Percentiles rank a stretch among this genome's conserved stretches.
These are phyloP conservation scores for Tricholoma hemisulphureum DNA, from an alignment of 768 basidiomycete genomes.

Conservation along the genomic window DNA sequence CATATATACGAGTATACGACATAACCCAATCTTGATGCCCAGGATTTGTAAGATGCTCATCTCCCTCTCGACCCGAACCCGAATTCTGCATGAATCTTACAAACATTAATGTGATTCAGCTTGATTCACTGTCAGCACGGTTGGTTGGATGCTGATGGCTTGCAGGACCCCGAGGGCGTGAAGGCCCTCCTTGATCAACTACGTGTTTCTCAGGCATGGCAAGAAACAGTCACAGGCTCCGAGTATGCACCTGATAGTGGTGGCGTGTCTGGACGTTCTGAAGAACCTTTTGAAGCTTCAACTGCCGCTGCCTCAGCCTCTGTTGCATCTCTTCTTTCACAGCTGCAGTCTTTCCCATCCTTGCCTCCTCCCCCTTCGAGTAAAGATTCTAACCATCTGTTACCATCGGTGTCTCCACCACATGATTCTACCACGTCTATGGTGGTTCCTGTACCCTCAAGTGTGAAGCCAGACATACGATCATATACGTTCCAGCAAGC, in stretches of 20 bases:
- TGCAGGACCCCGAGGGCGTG: slow-evolving; percentile 64
- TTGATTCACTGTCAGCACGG: slow-evolving; percentile 2
- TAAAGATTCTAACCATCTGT: neutral
- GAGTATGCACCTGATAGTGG: slow-evolving; percentile 1
- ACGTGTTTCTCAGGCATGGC: slow-evolving; percentile 67
- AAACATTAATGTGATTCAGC: slow-evolving; percentile 54
- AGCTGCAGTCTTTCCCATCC: slow-evolving; percentile 43
- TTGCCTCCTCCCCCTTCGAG: neutral
- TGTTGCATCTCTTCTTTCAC: slow-evolving; percentile 65
- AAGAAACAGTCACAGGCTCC: slow-evolving; percentile 37
- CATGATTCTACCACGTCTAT: slow-evolving; percentile 6
- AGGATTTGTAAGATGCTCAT: neutral
- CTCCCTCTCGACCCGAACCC: neutral
- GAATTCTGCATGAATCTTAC: slow-evolving; percentile 39
- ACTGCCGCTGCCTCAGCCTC: slow-evolving; percentile 25
- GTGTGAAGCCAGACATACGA: slow-evolving; percentile 36
- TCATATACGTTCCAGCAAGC: slow-evolving; percentile 67
- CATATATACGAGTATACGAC: no score
- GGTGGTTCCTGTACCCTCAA: neutral
- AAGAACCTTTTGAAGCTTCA: neutral
- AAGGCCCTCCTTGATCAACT: slow-evolving; percentile 72
- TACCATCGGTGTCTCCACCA: slow-evolving; percentile 1
- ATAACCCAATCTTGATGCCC: no score
- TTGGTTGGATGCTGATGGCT: slow-evolving; percentile 7
- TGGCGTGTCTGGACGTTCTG: neutral